Percentiles rank a stretch among this genome's conserved stretches.
These are phyloP conservation scores for Mycotypha africana DNA, from an alignment of 371 early-diverging fungal genomes.

Conservation along the genomic window DNA sequence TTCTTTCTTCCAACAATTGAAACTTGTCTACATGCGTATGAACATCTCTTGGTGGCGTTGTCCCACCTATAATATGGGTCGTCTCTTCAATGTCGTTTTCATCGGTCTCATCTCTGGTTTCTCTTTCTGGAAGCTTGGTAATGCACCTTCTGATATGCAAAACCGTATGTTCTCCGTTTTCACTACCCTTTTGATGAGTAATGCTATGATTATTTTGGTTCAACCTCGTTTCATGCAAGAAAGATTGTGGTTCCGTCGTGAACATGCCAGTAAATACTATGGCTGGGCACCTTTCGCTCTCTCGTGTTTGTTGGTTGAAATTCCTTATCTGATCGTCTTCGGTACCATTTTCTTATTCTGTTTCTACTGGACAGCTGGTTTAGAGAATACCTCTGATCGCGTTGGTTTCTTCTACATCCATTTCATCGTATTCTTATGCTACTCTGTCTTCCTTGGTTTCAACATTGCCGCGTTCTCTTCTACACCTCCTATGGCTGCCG, in stretches of 20 bases:
- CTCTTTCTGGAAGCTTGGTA: slow-evolving; percentile 61
- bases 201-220: slow-evolving; percentile 62
- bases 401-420: slow-evolving; percentile 60
- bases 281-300: slow-evolving; percentile 58
- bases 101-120: slow-evolving; percentile 68
- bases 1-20: slow-evolving; percentile 34
- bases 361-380: slow-evolving; percentile 74
- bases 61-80: slow-evolving; percentile 63
- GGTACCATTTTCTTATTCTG: slow-evolving; percentile 52
- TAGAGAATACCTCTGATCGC: slow-evolving; percentile 40
- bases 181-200: slow-evolving; percentile 57
- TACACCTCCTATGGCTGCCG: slow-evolving; percentile 61
- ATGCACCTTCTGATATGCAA: slow-evolving; percentile 55
- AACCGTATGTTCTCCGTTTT: slow-evolving; percentile 72
- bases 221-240: slow-evolving; percentile 73
- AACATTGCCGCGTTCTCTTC: slow-evolving; percentile 38
- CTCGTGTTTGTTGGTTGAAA: slow-evolving; percentile 50
- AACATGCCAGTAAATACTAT: slow-evolving; percentile 68
- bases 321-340: slow-evolving; percentile 50
- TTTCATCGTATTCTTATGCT: slow-evolving; percentile 53
- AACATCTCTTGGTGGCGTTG: slow-evolving; percentile 58
- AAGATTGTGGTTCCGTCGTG: slow-evolving; percentile 65
- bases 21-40: slow-evolving; percentile 58
- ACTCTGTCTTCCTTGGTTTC: slow-evolving; percentile 62
- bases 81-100: slow-evolving; percentile 41